Evolutionary conservation across 1,284 basidiomycete species (phyloP).

Genomic region (Hemileia vastatrix): DNA sequence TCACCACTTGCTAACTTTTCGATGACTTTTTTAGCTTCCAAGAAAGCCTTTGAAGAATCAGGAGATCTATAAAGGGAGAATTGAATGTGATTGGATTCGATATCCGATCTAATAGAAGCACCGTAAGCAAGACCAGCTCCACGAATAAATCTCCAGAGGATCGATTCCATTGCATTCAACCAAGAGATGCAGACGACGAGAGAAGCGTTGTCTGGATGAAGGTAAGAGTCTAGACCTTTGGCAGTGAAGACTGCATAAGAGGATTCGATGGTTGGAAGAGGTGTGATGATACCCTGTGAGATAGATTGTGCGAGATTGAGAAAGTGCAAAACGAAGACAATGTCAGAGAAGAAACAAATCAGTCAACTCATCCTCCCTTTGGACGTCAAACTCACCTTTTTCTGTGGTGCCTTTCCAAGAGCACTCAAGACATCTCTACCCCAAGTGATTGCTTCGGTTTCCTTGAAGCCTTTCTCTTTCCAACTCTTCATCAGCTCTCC

Average conservation of each 20-base stretch:
- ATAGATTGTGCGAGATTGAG: too few species aligned
- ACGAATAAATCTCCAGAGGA: constrained; percentile 72
- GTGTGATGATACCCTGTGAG: background rate
- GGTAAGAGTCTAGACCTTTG: constrained; percentile 51
- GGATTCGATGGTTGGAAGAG: background rate
- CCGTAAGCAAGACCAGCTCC: constrained; percentile 92
- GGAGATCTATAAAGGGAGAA: constrained; percentile 56
- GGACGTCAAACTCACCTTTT: too few species aligned
- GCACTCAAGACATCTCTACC: constrained; percentile 33
- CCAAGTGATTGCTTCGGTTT: background rate
- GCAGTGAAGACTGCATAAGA: background rate
- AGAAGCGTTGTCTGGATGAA: constrained; percentile 74
- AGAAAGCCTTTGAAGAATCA: constrained; percentile 71
- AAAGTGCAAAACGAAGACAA: too few species aligned
- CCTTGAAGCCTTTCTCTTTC: too few species aligned
- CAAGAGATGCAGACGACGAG: constrained; percentile 75
- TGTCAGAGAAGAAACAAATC: too few species aligned
- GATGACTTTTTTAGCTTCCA: constrained; percentile 56
- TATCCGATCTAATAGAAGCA: constrained; percentile 65
- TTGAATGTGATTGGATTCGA: constrained; percentile 67
- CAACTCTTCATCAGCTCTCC: background rate
- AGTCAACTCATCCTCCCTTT: too few species aligned
- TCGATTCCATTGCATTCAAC: constrained; percentile 85
- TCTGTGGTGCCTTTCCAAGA: background rate
- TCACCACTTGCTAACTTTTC: constrained; percentile 40